Evolutionary conservation across 805 yeast genomes (phyloP).

Genomic region (Cyberlindnera veronae): DNA sequence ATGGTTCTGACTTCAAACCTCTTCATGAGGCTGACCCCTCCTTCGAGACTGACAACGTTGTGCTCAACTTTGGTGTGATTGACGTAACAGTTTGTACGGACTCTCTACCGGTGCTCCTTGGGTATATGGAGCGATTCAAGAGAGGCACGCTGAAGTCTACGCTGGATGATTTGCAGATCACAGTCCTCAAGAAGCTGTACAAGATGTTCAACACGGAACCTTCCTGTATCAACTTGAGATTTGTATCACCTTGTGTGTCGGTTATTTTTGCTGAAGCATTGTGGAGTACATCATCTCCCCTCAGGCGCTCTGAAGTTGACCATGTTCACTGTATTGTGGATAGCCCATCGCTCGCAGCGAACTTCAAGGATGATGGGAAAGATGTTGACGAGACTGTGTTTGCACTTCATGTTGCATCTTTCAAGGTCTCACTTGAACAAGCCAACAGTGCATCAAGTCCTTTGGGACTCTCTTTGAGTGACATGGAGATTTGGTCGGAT

Average conservation of each 20-base stretch:
- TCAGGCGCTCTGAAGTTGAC: constrained; percentile 17
- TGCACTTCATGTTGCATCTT: constrained; percentile 19
- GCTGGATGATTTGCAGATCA: constrained; percentile 64
- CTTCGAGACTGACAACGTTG: constrained; percentile 50
- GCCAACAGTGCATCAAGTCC: neutral
- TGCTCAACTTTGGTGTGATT: constrained; percentile 52
- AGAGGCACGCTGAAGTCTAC: constrained; percentile 42
- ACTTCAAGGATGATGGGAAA: constrained; percentile 14
- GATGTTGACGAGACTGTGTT: constrained; percentile 15
- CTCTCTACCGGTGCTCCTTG: constrained; percentile 37
- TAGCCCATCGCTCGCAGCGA: constrained; percentile 24
- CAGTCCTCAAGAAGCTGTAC: constrained; percentile 46
- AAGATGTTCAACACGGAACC: constrained; percentile 31
- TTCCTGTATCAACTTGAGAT: constrained; percentile 40
- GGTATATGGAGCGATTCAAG: constrained; percentile 33
- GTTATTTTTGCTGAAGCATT: constrained; percentile 36
- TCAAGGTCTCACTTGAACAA: constrained; percentile 6
- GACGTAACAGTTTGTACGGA: constrained; percentile 45
- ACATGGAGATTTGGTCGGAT: constrained; percentile 33
- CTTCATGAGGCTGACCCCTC: constrained; percentile 32
- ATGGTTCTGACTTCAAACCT: constrained; percentile 21
- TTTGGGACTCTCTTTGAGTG: constrained; percentile 12
- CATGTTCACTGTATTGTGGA: constrained; percentile 12
- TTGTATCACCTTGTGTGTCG: constrained; percentile 45
- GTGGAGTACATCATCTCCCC: constrained; percentile 13